Base-by-base conservation (phyloP, 345 rosid species). In the Gossypium anomalum region DNA sequence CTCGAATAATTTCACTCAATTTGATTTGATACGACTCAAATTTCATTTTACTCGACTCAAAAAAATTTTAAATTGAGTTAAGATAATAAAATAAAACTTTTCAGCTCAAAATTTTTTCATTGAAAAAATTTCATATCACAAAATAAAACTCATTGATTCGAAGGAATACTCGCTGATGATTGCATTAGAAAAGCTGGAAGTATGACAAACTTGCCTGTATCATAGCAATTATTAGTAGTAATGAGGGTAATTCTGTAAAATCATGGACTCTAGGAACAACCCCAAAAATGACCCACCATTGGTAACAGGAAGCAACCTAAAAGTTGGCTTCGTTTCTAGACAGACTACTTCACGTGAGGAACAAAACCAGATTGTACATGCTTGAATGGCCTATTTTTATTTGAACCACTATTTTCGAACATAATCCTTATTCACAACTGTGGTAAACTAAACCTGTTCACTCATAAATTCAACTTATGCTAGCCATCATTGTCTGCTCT, bases 261-360 rank as follows among this genome's bases (percentile, higher is more conserved):
- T 44, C n/a, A 27, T 6, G 13, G 4, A 3, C 7, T 5, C 8
- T 27, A 12, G 48, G 70, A 43, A 67, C 14, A 67, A 16, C 66
- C 34, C 2, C 9, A n/a, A 23, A 34, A 44, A 49, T 14, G 68
- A 45, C 27, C 41, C 0, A 22, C 15, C 16, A 4, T n/a, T n/a
- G n/a, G n/a, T n/a, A n/a, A n/a, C 56, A 71, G 48, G 85, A 80
- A 80, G 58, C 59, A 77, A 27, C 80, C 22, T 29, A 76, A 83
- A 83, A 80, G 51, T 23, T 41, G 29, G 83, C 19, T 16, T 17
- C 20, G 10, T 5, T 52, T 52, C 57, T 15, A 52, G 57, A 52
- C 57, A 15, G 20, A 52, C 57, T 52, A 16, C 17, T 52, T 52
- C 57, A 52, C 57, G 20, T 52, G 57, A 52, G 2, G 57, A 3